These are phyloP conservation scores for Thermomucor indicae-seudaticae DNA, from an alignment of 371 early-diverging fungal genomes.

Conservation along the genomic window DNA sequence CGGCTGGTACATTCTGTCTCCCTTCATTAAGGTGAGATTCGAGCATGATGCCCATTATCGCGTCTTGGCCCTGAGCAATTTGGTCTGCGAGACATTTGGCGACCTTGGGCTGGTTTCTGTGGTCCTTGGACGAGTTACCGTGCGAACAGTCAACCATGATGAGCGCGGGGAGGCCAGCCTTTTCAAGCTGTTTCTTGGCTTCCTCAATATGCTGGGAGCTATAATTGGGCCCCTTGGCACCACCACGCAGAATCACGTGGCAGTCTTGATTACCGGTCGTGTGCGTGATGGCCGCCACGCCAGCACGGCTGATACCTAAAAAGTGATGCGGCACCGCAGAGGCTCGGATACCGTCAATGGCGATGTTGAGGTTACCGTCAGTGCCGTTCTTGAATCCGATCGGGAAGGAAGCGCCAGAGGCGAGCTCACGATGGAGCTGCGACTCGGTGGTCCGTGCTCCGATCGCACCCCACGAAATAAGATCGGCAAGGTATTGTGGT, in stretches of 20 bases:
- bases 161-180: slow-evolving; percentile 43
- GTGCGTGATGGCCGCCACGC: slow-evolving; percentile 84
- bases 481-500: slow-evolving; percentile 91
- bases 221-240: slow-evolving; percentile 81
- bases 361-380: slow-evolving; percentile 83
- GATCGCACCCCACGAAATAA: slow-evolving; percentile 93
- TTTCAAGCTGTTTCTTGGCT: slow-evolving; percentile 45
- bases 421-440: slow-evolving; percentile 91
- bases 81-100: slow-evolving; percentile 51
- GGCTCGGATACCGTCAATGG: slow-evolving; percentile 88
- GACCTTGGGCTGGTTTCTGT: slow-evolving; percentile 68
- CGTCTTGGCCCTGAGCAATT: slow-evolving; percentile 62
- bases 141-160: slow-evolving; percentile 86
- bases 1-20: slow-evolving; percentile 70
- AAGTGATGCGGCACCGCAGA: slow-evolving; percentile 86
- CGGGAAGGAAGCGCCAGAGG: slow-evolving; percentile 91
- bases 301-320: slow-evolving; percentile 89
- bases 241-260: slow-evolving; percentile 63
- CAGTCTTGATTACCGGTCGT: slow-evolving; percentile 75
- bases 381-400: slow-evolving; percentile 96
- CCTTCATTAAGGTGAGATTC: slow-evolving; percentile 89
- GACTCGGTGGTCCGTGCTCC: slow-evolving; percentile 94
- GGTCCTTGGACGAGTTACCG: slow-evolving; percentile 78
- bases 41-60: slow-evolving; percentile 91
- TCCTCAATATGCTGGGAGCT: slow-evolving; percentile 48